Percentiles rank a stretch among this genome's conserved stretches.
phyloP scores from a whole-genome alignment of 2,329 filamentous ascomycete genomes.

The Fusarium albidum region DNA sequence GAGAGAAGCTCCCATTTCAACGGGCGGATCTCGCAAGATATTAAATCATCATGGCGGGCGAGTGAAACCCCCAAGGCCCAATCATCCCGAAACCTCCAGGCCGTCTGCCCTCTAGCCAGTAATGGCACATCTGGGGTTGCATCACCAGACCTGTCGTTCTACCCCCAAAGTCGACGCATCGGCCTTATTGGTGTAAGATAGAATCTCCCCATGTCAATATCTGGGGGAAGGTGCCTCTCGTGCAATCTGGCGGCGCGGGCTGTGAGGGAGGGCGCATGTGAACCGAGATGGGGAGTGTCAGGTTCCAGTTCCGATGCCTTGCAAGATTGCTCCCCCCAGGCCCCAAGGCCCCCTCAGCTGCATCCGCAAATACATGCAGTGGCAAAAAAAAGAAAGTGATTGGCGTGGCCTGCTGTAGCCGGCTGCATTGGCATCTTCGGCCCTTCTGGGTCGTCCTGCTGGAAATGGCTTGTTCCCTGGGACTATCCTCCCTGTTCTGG shows the following conservation, averaged over 20 bases:
- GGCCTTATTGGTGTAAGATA: constrained; percentile 36
- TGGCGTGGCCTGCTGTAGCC: constrained; percentile 6
- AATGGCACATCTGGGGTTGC: constrained; percentile 26
- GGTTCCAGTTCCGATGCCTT: constrained; percentile 4
- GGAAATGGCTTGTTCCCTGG: constrained; percentile 3
- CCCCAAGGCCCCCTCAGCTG: too few species aligned
- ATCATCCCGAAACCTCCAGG: constrained; percentile 28
- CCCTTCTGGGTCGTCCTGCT: background rate
- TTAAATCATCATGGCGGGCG: constrained; percentile 36
- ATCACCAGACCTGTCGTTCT: constrained; percentile 30
- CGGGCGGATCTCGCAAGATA: constrained; percentile 30
- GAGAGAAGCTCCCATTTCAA: constrained; percentile 13
- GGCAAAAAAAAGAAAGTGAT: background rate
- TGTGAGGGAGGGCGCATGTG: constrained; percentile 18
- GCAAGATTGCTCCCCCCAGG: constrained; percentile 5
- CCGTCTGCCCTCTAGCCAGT: constrained; percentile 23
- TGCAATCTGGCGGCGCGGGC: constrained; percentile 21
- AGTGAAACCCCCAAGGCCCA: constrained; percentile 23
- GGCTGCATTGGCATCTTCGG: background rate
- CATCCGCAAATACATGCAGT: too few species aligned
- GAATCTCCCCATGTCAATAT: constrained; percentile 31
- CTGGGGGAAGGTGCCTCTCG: constrained; percentile 7
- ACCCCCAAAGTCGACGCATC: constrained; percentile 29
- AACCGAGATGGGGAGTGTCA: constrained; percentile 21
- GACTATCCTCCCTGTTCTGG: background rate